Percentiles rank a stretch among this genome's conserved stretches.
phyloP scores from a whole-genome alignment of 2,329 filamentous ascomycete genomes.

The Diaporthe sp. region DNA sequence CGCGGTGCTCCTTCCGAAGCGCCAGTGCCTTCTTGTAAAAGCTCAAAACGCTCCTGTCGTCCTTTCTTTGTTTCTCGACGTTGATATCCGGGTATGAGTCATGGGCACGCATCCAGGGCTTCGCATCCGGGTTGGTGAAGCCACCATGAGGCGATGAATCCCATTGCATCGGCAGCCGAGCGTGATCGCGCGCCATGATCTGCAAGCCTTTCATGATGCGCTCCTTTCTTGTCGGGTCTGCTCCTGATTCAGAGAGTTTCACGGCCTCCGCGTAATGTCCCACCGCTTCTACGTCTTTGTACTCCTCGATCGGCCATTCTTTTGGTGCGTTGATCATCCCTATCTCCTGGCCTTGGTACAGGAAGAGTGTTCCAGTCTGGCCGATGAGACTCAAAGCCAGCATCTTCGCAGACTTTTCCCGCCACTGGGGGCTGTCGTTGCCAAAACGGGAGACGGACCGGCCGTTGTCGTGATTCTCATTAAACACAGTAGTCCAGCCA shows the following conservation, averaged over 20 bases:
- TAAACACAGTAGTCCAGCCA: slow-evolving; percentile 71
- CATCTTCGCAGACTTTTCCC: slow-evolving; percentile 63
- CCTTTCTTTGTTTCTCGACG: slow-evolving; percentile 60
- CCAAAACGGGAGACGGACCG: slow-evolving; percentile 69
- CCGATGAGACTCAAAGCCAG: slow-evolving; percentile 64
- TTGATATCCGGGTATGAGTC: slow-evolving; percentile 70
- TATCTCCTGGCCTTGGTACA: slow-evolving; percentile 74
- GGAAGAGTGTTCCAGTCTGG: slow-evolving; percentile 66
- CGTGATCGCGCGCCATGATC: slow-evolving; percentile 73
- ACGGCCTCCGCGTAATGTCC: slow-evolving; percentile 65
- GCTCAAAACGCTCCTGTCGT: slow-evolving; percentile 64
- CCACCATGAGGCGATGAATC: slow-evolving; percentile 69
- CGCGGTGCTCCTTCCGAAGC: slow-evolving; percentile 66
- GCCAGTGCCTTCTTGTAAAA: slow-evolving; percentile 70
- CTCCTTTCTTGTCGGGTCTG: slow-evolving; percentile 57
- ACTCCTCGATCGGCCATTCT: slow-evolving; percentile 65
- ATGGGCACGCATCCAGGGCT: slow-evolving; percentile 79
- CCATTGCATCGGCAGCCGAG: slow-evolving; percentile 78
- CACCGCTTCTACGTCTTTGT: slow-evolving; percentile 66
- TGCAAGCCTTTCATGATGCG: slow-evolving; percentile 57
- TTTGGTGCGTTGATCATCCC: slow-evolving; percentile 70
- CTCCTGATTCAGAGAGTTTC: slow-evolving; percentile 46
- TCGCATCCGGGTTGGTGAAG: slow-evolving; percentile 61
- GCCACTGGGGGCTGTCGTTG: slow-evolving; percentile 57
- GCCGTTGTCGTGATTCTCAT: slow-evolving; percentile 75